phyloP scores from a whole-genome alignment of 139 green algal genomes.

The Axilococcus clingmanii region DNA sequence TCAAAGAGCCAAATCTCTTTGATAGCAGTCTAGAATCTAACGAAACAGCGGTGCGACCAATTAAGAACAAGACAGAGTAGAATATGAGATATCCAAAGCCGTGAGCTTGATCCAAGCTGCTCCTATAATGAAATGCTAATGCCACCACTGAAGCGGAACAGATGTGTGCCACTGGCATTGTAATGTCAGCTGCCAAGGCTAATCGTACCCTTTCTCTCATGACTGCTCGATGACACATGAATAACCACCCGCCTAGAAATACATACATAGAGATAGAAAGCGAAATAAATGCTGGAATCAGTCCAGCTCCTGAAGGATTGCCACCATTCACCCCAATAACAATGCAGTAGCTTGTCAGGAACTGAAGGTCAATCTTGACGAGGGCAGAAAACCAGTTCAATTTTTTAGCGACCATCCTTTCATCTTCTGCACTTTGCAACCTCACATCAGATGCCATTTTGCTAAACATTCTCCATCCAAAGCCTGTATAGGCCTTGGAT shows the following conservation, averaged over 20 bases:
- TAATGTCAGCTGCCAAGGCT: conserved; percentile 9
- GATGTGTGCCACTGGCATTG: conserved; percentile 10
- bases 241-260: neutral
- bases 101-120: conserved; percentile 8
- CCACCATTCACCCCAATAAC: conserved; percentile 9
- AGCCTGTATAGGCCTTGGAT: conserved; percentile 10
- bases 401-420: neutral
- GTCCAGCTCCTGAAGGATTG: conserved; percentile 2
- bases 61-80: conserved; percentile 18
- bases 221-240: conserved; percentile 4
- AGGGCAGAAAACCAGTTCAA: conserved; percentile 18
- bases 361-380: conserved; percentile 21
- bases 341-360: conserved; percentile 11
- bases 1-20: neutral
- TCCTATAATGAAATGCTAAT: conserved; percentile 1
- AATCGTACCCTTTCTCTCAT: neutral
- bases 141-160: conserved; percentile 11
- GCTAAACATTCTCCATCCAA: conserved; percentile 28
- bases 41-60: conserved; percentile 6
- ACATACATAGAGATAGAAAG: neutral
- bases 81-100: conserved; percentile 15
- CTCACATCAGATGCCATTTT: conserved; percentile 2
- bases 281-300: neutral
- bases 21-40: conserved; percentile 13
- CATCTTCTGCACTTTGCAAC: conserved; percentile 1